A percentile compares a stretch with the other conserved stretches of the same genome.
These are phyloP conservation scores for Hapsidospora chrysogenum DNA, from an alignment of 495 filamentous ascomycete species.

Conservation along the genomic window DNA sequence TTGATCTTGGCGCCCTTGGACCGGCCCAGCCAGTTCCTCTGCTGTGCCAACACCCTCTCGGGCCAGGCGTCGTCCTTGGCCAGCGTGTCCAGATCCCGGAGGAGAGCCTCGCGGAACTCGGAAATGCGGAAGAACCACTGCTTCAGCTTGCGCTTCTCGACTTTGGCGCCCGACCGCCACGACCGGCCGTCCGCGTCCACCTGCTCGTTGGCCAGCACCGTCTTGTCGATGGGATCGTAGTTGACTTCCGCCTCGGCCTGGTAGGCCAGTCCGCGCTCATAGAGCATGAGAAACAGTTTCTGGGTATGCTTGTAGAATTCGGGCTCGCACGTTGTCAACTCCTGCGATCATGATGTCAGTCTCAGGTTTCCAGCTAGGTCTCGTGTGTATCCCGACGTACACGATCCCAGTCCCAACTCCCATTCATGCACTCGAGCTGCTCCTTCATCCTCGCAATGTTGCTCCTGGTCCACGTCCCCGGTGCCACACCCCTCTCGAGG, in stretches of 20 bases:
- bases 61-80: constrained; percentile 53
- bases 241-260: constrained; percentile 69
- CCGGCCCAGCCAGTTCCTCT: constrained; percentile 77
- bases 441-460: constrained; percentile 77
- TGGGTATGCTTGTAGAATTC: constrained; percentile 83
- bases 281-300: constrained; percentile 59
- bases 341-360: constrained; percentile 29
- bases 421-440: constrained; percentile 61
- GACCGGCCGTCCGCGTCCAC: constrained; percentile 70
- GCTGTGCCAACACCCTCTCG: constrained; percentile 65
- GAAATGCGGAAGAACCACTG: constrained; percentile 89
- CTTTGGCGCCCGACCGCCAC: constrained; percentile 76
- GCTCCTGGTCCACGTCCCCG: constrained; percentile 56
- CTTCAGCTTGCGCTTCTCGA: constrained; percentile 62
- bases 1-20: constrained; percentile 54
- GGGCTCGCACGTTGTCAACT: constrained; percentile 68
- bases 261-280: constrained; percentile 58
- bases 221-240: constrained; percentile 79
- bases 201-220: constrained; percentile 82
- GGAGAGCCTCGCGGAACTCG: constrained; percentile 52
- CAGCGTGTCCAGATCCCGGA: constrained; percentile 54
- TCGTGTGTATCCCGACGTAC: constrained; percentile 24
- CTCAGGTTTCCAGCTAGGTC: constrained; percentile 1
- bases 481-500: constrained; percentile 70
- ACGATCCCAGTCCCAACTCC: constrained; percentile 64